Percentiles rank a stretch among this genome's conserved stretches.
Evolutionary conservation across 805 yeast genomes (phyloP).

Genomic region (Yarrowia sp.): DNA sequence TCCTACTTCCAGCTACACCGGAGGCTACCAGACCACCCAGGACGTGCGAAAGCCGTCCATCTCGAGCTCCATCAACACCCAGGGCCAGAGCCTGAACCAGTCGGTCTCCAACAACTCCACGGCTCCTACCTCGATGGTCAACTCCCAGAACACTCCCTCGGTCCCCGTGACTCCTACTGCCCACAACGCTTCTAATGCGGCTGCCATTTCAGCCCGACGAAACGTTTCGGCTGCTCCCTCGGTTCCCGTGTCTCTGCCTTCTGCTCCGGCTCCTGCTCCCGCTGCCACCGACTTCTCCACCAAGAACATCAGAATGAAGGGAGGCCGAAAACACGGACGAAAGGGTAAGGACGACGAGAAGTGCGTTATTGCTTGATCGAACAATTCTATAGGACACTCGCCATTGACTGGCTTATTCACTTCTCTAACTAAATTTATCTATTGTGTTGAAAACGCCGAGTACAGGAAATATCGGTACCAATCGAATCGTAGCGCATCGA

Average conservation of each 20-base stretch:
- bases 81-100: not conserved
- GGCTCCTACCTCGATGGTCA: constrained; percentile 14
- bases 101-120: constrained; percentile 16
- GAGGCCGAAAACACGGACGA: constrained; percentile 33
- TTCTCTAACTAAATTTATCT: not conserved
- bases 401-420: not conserved
- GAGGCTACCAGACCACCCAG: constrained; percentile 35
- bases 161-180: not conserved
- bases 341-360: constrained; percentile 38
- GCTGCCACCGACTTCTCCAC: not conserved
- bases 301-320: constrained; percentile 2
- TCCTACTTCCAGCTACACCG: constrained; percentile 8
- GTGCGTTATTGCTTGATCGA: constrained; percentile 12
- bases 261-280: constrained; percentile 8
- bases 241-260: constrained; percentile 9
- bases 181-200: not conserved
- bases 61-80: constrained; percentile 10
- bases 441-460: not conserved
- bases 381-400: too few species aligned
- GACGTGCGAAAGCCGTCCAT: constrained; percentile 30
- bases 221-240: constrained; percentile 20
- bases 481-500: too few species aligned
- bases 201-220: constrained; percentile 11
- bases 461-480: too few species aligned
- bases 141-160: not conserved